These are phyloP conservation scores for Clitoria ternatea DNA, from an alignment of 306 rosid genomes.

Conservation along the genomic window DNA sequence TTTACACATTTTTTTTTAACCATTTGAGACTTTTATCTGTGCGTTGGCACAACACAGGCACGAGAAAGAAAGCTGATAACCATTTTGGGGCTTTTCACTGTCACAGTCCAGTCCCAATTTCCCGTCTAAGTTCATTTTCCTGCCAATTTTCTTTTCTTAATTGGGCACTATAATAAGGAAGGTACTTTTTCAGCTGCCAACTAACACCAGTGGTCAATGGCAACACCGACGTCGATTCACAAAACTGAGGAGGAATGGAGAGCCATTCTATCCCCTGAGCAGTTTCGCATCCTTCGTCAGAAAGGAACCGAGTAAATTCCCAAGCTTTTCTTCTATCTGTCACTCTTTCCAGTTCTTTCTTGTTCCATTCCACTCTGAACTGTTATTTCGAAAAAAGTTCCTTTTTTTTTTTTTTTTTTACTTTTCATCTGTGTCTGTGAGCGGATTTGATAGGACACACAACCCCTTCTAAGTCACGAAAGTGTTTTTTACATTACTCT, in stretches of 20 bases:
- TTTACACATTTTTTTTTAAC: no score
- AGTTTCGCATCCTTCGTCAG: slow-evolving; percentile 77
- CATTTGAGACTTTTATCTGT: no score
- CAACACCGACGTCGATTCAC: slow-evolving; percentile 36
- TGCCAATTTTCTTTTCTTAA: background rate
- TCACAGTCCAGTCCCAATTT: slow-evolving; percentile 18
- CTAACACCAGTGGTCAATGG: slow-evolving; percentile 11
- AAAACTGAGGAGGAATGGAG: slow-evolving; percentile 78
- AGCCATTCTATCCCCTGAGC: slow-evolving; percentile 72
- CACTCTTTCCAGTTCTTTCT: background rate
- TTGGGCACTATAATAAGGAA: background rate
- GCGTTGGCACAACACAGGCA: background rate
- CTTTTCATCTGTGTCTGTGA: no score
- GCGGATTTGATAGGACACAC: no score
- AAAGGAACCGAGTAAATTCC: slow-evolving; percentile 64
- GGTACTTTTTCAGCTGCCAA: no score
- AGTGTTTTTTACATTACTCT: background rate
- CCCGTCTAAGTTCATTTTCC: slow-evolving; percentile 42
- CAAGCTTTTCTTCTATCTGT: background rate
- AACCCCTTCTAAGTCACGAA: background rate
- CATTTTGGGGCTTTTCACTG: no score
- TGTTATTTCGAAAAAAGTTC: no score
- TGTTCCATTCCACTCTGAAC: background rate
- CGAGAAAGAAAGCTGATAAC: background rate
- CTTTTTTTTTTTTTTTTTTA: no score